Evolutionary conservation across 148 eudicot genomes (phyloP), one percentile per base, ranked within the genome.

Genomic region (Camellia granthamiana): DNA sequence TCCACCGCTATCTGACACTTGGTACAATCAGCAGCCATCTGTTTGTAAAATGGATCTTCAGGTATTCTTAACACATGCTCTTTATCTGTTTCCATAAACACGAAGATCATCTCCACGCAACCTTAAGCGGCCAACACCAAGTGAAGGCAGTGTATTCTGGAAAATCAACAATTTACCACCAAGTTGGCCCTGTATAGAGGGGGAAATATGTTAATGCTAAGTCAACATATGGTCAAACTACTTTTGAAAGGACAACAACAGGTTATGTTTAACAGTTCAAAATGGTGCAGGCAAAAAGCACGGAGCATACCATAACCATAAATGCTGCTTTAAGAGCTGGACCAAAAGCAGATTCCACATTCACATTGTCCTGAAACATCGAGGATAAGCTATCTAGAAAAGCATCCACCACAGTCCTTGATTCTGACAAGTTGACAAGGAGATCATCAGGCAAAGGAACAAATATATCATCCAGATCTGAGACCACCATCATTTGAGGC

Each of bases 401-500:
- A 75, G 98, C 87, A 41, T 96, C 99, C 65, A 93, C 95, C 87
- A 96, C 99, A 55, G 56, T 84, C 84, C 94, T 92, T 76, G 99
- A 96, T 88, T 96, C 99, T 82, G 99, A 94, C 81, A 96, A 87
- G 90, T 96, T 96, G 87, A 96, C 99, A 62, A 93, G 97, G 71
- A 96, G 99, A 87, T 96, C 99, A 85, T 96, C 99, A 73, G 99
- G 99, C 86, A 96, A 85, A n/a, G 99, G 99, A 80, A 91, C 85
- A 87, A 96, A 96, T 76, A 91, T 84, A 87, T 93, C 98, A 74
- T 96, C 99, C 77, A 96, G 88, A 85, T 96, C 98, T 43, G 99
- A 89, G 77, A 96, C 89, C 77, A 92, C 99, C 99, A 96, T 91
- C 99, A 96, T 96, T 78, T 94, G 99, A 61, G 99, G 99, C 86